Percentiles rank a stretch among this genome's conserved stretches.
These are phyloP conservation scores for Pseudogymnoascus sp. DNA, from an alignment of 2,329 filamentous ascomycete genomes.

Conservation along the genomic window DNA sequence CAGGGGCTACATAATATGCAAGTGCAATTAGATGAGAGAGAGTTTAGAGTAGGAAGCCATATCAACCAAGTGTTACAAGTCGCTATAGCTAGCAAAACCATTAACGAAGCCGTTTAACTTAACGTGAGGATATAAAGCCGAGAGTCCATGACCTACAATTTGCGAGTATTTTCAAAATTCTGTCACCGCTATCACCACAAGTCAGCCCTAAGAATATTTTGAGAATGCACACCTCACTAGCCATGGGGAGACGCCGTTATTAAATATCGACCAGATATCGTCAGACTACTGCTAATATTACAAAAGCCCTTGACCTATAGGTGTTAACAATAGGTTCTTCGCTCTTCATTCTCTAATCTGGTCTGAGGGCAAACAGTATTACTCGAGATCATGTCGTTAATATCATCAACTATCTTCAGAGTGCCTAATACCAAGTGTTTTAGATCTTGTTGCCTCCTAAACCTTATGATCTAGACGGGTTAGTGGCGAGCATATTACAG, in stretches of 20 bases:
- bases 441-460: slow-evolving; percentile 8
- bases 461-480: background rate
- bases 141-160: background rate
- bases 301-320: slow-evolving; percentile 5
- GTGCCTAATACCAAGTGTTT: slow-evolving; percentile 6
- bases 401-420: background rate
- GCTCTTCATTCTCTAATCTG: slow-evolving; percentile 6
- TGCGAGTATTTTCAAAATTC: background rate
- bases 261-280: background rate
- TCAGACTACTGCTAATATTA: background rate
- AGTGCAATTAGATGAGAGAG: background rate
- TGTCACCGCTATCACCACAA: background rate
- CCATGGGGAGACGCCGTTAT: background rate
- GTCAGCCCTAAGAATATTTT: background rate
- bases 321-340: slow-evolving; percentile 8
- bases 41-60: background rate
- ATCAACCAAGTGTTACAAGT: slow-evolving; percentile 4
- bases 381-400: background rate
- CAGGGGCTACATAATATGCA: slow-evolving; percentile 11
- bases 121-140: background rate
- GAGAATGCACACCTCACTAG: background rate
- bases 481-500: background rate
- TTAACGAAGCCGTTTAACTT: slow-evolving; percentile 7
- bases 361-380: slow-evolving; percentile 5
- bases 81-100: slow-evolving; percentile 11